Percentiles rank a stretch among this genome's conserved stretches.
Evolutionary conservation across 1,284 basidiomycete species (phyloP).

Genomic region (Tilletia horrida): DNA sequence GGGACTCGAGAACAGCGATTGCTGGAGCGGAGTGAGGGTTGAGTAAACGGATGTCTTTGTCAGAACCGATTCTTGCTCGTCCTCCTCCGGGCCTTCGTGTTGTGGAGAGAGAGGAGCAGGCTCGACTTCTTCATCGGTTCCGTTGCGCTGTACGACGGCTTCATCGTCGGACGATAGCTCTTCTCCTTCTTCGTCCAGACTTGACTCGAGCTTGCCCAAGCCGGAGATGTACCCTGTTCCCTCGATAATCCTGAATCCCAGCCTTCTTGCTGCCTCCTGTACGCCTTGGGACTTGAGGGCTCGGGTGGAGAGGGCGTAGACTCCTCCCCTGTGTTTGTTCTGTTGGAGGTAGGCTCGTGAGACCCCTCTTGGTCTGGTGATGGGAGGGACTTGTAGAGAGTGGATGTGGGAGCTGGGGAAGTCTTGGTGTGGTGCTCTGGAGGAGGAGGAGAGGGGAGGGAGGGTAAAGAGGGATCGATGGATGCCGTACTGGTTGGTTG

Average conservation of each 20-base stretch:
- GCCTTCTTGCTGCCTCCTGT: background rate
- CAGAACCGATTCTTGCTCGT: background rate
- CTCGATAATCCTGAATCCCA: slow-evolving; percentile 3
- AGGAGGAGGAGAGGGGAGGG: background rate
- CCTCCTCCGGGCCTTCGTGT: too few relatives aligned
- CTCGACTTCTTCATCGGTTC: background rate
- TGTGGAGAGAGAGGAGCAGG: background rate
- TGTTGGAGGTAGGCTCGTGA: background rate
- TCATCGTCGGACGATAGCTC: background rate
- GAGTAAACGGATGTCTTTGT: background rate
- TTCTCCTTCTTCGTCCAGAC: slow-evolving; percentile 13
- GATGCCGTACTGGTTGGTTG: background rate
- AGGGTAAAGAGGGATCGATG: slow-evolving; percentile 15
- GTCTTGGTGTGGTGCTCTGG: background rate
- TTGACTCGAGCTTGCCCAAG: background rate
- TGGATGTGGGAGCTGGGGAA: background rate
- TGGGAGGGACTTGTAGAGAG: background rate
- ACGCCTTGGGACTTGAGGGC: slow-evolving; percentile 5
- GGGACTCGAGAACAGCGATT: slow-evolving; percentile 19
- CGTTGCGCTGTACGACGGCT: background rate
- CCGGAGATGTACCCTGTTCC: slow-evolving; percentile 4
- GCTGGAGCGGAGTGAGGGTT: slow-evolving; percentile 9
- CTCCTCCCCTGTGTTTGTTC: slow-evolving; percentile 1
- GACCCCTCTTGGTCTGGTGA: background rate
- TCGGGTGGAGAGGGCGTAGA: background rate